phyloP scores from a whole-genome alignment of 495 filamentous ascomycete genomes.

The Penicillium waksmanii region DNA sequence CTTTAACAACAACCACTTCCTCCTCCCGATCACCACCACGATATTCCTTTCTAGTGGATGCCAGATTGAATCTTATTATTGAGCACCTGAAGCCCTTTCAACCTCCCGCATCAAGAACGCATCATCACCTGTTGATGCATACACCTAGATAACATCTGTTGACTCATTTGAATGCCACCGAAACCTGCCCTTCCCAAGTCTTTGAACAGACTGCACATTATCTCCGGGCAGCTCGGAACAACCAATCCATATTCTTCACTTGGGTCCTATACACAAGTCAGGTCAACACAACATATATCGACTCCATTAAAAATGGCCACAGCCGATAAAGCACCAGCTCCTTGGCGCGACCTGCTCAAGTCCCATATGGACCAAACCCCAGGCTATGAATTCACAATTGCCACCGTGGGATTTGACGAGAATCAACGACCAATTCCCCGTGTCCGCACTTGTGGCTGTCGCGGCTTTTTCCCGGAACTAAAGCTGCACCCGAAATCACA shows the following conservation, averaged over 20 bases:
- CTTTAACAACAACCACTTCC: not conserved
- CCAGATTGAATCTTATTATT: too few relatives aligned
- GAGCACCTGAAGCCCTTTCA: too few relatives aligned
- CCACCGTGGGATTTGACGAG: slow-evolving; percentile 59
- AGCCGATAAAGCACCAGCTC: slow-evolving; percentile 33
- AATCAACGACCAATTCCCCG: slow-evolving; percentile 53
- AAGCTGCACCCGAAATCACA: slow-evolving; percentile 48
- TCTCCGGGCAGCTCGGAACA: not conserved
- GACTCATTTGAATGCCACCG: not conserved
- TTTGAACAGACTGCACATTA: not conserved
- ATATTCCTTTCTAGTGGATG: not conserved
- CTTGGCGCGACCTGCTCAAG: slow-evolving; percentile 72
- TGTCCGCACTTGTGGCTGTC: slow-evolving; percentile 69
- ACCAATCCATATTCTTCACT: not conserved
- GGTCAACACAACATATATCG: not conserved
- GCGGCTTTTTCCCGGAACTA: slow-evolving; percentile 78
- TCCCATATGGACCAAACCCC: slow-evolving; percentile 63
- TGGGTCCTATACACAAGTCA: not conserved
- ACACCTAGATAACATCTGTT: too few relatives aligned
- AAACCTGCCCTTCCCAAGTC: not conserved
- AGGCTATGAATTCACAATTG: slow-evolving; percentile 71
- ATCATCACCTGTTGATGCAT: too few relatives aligned
- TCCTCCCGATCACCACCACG: not conserved
- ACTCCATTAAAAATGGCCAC: slow-evolving; percentile 11
- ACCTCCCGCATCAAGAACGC: too few relatives aligned